phyloP scores from a whole-genome alignment of 495 filamentous ascomycete genomes.

The Xylaria venustula region DNA sequence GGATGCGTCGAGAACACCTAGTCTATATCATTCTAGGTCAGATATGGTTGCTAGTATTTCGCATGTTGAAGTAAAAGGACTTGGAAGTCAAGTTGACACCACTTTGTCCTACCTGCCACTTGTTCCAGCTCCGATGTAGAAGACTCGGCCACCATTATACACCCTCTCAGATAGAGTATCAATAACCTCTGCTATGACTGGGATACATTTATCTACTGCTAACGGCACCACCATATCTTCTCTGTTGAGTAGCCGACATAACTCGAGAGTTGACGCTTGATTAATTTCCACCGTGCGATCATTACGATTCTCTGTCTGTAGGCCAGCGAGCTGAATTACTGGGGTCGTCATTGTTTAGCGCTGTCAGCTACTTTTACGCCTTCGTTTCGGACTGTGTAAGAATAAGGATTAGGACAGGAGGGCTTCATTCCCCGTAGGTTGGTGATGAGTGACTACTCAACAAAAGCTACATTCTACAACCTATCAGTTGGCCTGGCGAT shows the following conservation, averaged over 20 bases:
- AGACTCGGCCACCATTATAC: constrained; percentile 35
- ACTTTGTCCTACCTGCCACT: constrained; percentile 34
- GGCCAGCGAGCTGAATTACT: constrained; percentile 23
- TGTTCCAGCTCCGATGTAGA: constrained; percentile 43
- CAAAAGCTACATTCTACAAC: too few relatives aligned
- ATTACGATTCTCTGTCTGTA: constrained; percentile 40
- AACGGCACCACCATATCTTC: constrained; percentile 35
- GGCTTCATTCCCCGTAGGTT: too few relatives aligned
- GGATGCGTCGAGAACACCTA: constrained; percentile 42
- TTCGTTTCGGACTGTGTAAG: too few relatives aligned
- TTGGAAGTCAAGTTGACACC: not conserved
- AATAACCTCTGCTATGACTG: constrained; percentile 33
- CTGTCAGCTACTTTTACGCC: too few relatives aligned
- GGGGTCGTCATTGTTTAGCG: constrained; percentile 14
- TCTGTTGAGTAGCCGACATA: constrained; percentile 36
- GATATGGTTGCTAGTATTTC: not conserved
- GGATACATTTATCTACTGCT: constrained; percentile 32
- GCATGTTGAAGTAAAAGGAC: not conserved
- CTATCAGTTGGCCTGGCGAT: too few relatives aligned
- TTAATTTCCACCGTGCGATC: constrained; percentile 33
- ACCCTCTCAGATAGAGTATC: constrained; percentile 34
- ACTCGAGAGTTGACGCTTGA: constrained; percentile 34
- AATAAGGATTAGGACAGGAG: too few relatives aligned
- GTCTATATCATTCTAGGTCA: constrained; percentile 17
- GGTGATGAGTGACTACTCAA: too few relatives aligned